Base-by-base conservation (phyloP, 2,329 filamentous ascomycete genomes). In the Hypoxylon sp. region DNA sequence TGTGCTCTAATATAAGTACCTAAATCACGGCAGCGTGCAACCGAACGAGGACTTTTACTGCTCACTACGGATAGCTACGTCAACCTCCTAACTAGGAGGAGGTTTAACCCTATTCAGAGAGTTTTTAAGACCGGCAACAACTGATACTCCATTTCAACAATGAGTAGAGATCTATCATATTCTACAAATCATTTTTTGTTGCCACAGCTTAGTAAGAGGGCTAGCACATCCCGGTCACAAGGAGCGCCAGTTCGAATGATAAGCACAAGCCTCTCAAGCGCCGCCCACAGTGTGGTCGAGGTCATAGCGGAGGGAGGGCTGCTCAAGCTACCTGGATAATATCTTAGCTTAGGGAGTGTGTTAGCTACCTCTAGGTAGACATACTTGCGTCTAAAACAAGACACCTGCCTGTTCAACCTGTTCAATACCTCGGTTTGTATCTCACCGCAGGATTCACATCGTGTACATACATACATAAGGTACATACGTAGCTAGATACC, bases 391-490 rank as follows among this genome's bases (percentile, higher is more conserved):
- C 53, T 35, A 39, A 39, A 59, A 64, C 22, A 48, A 53, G 50
- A 62, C 60, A 67, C 64, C 64, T 65, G 48, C 64, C 59, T 65
- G 61, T 64, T 62, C 55, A 29, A 64, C 64, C 59, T 65, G 61
- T 64, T 62, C 55, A 29, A 64, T 67, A 44, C 22, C 56, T 64
- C 57, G 59, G 63, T 17, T 55, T 60, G 35, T 59, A 37, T 70
- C 59, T 64, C 59, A 70, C 67, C 56, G 67, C 60, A 70, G 67
- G 67, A 67, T 70, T 70, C 55, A 62, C 56, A 70, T 64, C 60
- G 62, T 64, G 53, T 66, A 63, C 61, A 66, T 65, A 65, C 47
- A n/a, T 63, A 52, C 13, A 19, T 55, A 62, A 10, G 19, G 19
- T 51, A 44, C 13, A 35, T 57, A 42, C 26, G 14, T 35, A 61